A percentile compares a stretch with the other conserved stretches of the same genome.
These are phyloP conservation scores for Auricularia heimuer DNA, from an alignment of 768 basidiomycete species.

Conservation along the genomic window DNA sequence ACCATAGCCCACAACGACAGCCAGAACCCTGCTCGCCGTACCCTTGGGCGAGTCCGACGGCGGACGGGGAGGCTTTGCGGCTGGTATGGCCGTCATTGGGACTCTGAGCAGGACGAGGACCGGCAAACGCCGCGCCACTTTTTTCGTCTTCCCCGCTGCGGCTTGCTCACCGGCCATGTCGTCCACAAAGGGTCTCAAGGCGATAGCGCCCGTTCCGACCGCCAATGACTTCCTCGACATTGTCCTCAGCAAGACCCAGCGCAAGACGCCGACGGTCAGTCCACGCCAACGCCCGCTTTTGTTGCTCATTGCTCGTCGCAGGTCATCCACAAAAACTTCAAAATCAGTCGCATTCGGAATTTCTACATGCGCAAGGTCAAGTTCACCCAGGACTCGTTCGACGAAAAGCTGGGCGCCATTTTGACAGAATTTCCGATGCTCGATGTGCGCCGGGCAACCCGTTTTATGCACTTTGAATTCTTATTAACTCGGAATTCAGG, in stretches of 20 bases:
- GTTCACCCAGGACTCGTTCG: slow-evolving; percentile 94
- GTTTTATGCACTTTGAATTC: background rate
- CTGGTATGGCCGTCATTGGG: background rate
- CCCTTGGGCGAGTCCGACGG: background rate
- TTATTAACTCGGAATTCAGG: slow-evolving; percentile 27
- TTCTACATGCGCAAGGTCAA: slow-evolving; percentile 99
- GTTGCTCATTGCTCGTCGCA: slow-evolving; percentile 19
- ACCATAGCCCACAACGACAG: background rate
- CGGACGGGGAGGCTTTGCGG: background rate
- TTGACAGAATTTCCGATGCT: slow-evolving; percentile 95
- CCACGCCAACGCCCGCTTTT: background rate
- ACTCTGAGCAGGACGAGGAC: background rate
- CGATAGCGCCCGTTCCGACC: slow-evolving; percentile 97
- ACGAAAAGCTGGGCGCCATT: slow-evolving; percentile 90
- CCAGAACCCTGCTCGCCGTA: background rate
- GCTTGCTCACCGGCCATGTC: background rate
- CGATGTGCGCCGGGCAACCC: slow-evolving; percentile 51
- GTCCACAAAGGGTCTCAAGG: slow-evolving; percentile 73
- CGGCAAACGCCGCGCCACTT: background rate
- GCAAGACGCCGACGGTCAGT: slow-evolving; percentile 90
- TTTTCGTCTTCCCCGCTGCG: background rate
- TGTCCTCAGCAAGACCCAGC: slow-evolving; percentile 85
- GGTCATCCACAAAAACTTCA: slow-evolving; percentile 99
- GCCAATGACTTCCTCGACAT: slow-evolving; percentile 93
- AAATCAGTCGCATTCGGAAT: slow-evolving; percentile 95